phyloP scores from a whole-genome alignment of 2,329 filamentous ascomycete genomes.

The Colletotrichum caudatum region DNA sequence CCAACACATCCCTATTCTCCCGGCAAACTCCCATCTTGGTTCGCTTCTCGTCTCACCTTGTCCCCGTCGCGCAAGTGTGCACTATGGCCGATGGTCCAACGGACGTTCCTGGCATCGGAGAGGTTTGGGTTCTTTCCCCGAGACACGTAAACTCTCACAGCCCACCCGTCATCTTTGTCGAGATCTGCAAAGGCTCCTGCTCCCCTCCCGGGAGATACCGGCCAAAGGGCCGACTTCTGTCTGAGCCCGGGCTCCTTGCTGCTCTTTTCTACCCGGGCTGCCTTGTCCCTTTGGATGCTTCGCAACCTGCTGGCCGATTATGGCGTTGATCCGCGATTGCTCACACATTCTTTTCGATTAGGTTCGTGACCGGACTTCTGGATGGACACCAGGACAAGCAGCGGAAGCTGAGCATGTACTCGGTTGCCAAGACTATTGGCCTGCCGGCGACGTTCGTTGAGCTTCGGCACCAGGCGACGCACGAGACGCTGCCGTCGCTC shows the following conservation, averaged over 20 bases:
- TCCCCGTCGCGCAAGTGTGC: conserved; percentile 27
- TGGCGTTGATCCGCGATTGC: background rate
- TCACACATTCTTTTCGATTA: conserved; percentile 47
- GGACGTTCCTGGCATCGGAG: conserved; percentile 25
- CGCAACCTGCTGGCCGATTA: background rate
- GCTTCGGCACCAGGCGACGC: conserved; percentile 88
- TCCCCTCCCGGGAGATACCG: background rate
- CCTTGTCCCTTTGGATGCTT: conserved; percentile 2
- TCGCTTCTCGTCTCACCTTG: conserved; percentile 26
- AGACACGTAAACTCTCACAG: background rate
- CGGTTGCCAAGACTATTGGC: conserved; percentile 74
- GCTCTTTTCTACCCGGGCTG: background rate
- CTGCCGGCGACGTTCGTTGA: conserved; percentile 87
- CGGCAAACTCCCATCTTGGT: conserved; percentile 9
- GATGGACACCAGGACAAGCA: conserved; percentile 78
- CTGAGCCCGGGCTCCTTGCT: background rate
- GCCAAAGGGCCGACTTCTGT: background rate
- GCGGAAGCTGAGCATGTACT: conserved; percentile 79
- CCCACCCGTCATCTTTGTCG: background rate
- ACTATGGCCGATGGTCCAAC: conserved; percentile 5
- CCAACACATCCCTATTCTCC: conserved; percentile 8
- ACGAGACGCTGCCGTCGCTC: conserved; percentile 86
- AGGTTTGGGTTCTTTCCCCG: conserved; percentile 4
- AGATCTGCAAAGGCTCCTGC: background rate
- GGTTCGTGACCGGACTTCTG: conserved; percentile 84